Evolutionary conservation across 768 basidiomycete genomes (phyloP), one percentile per base, ranked within the genome.

Genomic region (Udeniomyces megalosporus): DNA sequence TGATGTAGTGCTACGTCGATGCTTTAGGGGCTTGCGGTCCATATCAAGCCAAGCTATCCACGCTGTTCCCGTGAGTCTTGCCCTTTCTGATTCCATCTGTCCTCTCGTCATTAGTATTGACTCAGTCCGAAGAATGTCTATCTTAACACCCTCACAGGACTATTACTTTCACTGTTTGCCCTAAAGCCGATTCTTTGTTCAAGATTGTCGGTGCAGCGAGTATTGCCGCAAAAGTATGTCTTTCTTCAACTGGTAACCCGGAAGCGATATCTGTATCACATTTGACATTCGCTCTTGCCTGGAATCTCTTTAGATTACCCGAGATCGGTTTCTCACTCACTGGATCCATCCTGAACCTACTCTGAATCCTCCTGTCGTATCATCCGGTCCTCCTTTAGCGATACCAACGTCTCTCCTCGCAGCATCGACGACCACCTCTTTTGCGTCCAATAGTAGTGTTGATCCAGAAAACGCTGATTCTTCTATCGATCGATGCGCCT

Each of bases 121-220:
- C n/a, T n/a, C n/a, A n/a, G n/a, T n/a, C n/a, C n/a, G n/a, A n/a
- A n/a, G n/a, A n/a, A n/a, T n/a, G n/a, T n/a, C n/a, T n/a, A n/a
- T n/a, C n/a, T n/a, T n/a, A n/a, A n/a, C n/a, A n/a, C n/a, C n/a
- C n/a, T n/a, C n/a, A n/a, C 54, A 69, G 68, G 0, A 82, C 81
- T 7, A 86, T 96, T 66, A 75, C 76, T 45, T 92, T 99, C 71
- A 91, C 88, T 0, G 95, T 99, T 26, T 80, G 83, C 11, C 81
- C 82, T 29, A 96, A 99, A 74, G 95, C 95, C 17, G 95, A 99
- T 70, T 83, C 84, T n/a, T 83, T 87, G 65, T 99, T 82, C 79
- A 95, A 91, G 70, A 92, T 99, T 64, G 95, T 99, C 63, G 85
- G 89, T 24, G 95, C 95, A 6, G 95, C 93, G 1, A 90, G 88